Evolutionary conservation across 176 grass and related monocot species (phyloP).

Genomic region (Oryza rufipogon): DNA sequence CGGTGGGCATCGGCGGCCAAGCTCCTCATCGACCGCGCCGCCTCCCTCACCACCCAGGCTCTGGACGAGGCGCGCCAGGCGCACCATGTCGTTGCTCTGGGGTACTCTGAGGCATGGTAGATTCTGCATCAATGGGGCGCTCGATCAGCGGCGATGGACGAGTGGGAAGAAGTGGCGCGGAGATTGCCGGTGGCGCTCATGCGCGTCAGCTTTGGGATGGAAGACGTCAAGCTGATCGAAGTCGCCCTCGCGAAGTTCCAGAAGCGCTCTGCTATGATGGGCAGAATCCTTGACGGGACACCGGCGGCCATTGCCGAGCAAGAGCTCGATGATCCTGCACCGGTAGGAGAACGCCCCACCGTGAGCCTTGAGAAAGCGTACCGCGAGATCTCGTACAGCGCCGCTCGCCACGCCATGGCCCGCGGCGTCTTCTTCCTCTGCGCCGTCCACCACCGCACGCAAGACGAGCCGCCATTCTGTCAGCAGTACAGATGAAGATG

Average conservation of each 20-base stretch:
- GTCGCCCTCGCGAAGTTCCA: too few species aligned
- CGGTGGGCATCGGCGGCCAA: too few species aligned
- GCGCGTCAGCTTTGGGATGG: neutral
- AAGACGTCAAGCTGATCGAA: neutral
- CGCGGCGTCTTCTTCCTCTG: neutral
- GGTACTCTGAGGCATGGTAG: too few species aligned
- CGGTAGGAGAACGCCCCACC: neutral
- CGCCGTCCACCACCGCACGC: neutral
- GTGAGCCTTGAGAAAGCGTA: neutral
- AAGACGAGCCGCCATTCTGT: too few species aligned
- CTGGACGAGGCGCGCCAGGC: too few species aligned
- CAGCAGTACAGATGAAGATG: too few species aligned
- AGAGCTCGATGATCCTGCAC: neutral
- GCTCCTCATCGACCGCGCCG: too few species aligned
- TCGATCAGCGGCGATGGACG: neutral
- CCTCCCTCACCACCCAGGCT: too few species aligned
- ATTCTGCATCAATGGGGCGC: too few species aligned
- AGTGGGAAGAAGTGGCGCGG: neutral
- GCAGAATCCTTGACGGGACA: too few species aligned
- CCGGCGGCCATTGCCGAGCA: neutral
- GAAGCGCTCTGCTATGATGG: too few species aligned
- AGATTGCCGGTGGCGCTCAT: neutral
- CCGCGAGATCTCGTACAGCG: neutral
- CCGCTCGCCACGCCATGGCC: neutral
- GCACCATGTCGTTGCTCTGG: too few species aligned